Evolutionary conservation across 352 stramenopile genomes (phyloP), one percentile per base, ranked within the genome.

Genomic region (Globisporangium perplexum): DNA sequence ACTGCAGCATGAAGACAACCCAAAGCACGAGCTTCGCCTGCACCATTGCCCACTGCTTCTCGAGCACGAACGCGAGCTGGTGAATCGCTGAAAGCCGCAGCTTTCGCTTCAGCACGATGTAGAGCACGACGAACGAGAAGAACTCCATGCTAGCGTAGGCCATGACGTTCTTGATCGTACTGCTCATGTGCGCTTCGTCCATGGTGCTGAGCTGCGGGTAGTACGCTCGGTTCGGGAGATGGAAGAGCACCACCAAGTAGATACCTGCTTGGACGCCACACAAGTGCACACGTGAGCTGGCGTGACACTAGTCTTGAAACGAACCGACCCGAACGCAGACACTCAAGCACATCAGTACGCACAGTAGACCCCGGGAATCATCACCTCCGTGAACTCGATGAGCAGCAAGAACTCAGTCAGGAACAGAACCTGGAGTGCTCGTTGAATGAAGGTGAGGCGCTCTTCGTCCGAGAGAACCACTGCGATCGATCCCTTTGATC

Each of bases 321-420:
- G n/a, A n/a, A n/a, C n/a, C n/a, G n/a, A n/a, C 26, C 2, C 26
- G 26, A 30, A 30, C 26, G 43, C 33, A 23, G 15, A 22, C 24
- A 20, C 4, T 55, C n/a, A 43, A 39, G 15, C 43, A 24, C 31
- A 5, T 10, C 18, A 14, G 39, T 12, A 48, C 66, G 63, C 35
- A 77, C 66, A 57, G 51, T 77, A 79, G 30, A 78, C 66, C 1
- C 67, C n/a, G 5, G 72, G 67, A 15, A 82, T 60, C 24, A 72
- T 59, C 4, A 76, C 64, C 33, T 82, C 66, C 1, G 72, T 60
- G 30, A 67, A 76, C 48, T 82, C 72, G 43, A 71, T 55, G 44
- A 78, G 53, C 28, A 78, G 23, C 18, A 79, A 23, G 10, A 74
- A 82, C 60, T 78, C 69, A 1, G 72, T 72, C 45, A 74, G 57